A percentile compares a stretch with the other conserved stretches of the same genome.
These are phyloP conservation scores for Luffa acutangula DNA, from an alignment of 306 rosid genomes.

Conservation along the genomic window DNA sequence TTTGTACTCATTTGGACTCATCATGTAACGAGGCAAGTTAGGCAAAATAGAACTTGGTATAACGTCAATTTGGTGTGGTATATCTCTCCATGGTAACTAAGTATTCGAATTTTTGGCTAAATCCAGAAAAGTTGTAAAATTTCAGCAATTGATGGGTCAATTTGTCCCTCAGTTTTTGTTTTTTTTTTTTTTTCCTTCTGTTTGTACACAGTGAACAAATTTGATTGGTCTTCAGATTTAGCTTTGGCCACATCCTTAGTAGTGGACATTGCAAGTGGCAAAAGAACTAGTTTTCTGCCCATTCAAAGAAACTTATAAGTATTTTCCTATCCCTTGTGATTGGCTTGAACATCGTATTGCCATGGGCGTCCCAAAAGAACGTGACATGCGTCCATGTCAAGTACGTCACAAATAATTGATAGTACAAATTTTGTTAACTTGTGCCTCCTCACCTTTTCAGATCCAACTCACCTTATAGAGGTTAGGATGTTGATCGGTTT, in stretches of 20 bases:
- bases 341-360: not conserved
- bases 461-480: not conserved
- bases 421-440: not conserved
- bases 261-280: not conserved
- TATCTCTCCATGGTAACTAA: not conserved
- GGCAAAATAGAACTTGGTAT: not conserved
- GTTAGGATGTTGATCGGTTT: no score
- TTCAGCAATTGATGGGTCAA: not conserved
- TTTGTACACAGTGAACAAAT: no score
- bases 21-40: not conserved
- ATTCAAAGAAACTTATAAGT: not conserved
- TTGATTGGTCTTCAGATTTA: no score
- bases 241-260: no score
- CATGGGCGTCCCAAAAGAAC: not conserved
- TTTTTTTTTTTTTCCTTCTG: no score
- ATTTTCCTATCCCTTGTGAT: not conserved
- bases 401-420: not conserved
- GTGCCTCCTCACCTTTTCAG: not conserved
- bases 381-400: not conserved
- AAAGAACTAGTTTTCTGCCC: not conserved
- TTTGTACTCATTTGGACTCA: not conserved
- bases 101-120: no score
- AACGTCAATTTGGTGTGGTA: not conserved
- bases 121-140: not conserved
- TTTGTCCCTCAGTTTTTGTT: no score